Evolutionary conservation across 257 asterid genomes (phyloP).

Genomic region (Haberlea rhodopensis): DNA sequence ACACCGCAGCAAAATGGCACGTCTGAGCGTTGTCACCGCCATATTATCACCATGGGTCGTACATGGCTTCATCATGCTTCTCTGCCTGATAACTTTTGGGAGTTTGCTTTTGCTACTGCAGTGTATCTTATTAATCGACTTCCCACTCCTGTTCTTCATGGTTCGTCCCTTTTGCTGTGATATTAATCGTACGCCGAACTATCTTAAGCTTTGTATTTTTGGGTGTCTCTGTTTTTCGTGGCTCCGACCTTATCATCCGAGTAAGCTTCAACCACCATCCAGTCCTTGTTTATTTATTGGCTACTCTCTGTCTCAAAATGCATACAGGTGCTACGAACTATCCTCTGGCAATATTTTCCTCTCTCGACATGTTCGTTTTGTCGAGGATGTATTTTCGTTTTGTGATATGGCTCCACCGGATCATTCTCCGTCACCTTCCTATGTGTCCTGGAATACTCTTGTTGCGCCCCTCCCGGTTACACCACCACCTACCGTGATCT

Average conservation of each 20-base stretch:
- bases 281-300: too few relatives aligned
- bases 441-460: too few relatives aligned
- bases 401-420: too few relatives aligned
- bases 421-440: too few relatives aligned
- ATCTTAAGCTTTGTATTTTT: not conserved
- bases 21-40: not conserved
- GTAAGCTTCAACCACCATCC: not conserved
- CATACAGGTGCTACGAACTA: not conserved
- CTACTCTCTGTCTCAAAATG: not conserved
- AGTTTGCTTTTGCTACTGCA: not conserved
- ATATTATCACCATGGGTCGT: too few relatives aligned
- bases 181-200: not conserved
- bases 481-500: too few relatives aligned
- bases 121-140: not conserved
- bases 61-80: not conserved
- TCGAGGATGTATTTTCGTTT: too few relatives aligned
- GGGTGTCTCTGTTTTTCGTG: not conserved
- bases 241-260: not conserved
- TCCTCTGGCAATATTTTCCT: not conserved
- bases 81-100: not conserved
- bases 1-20: conserved; percentile 9
- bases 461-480: too few relatives aligned
- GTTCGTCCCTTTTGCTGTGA: too few relatives aligned
- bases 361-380: too few relatives aligned
- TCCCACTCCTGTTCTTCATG: not conserved